Evolutionary conservation across 345 rosid species (phyloP).

Genomic region (Bruguiera gymnorhiza): DNA sequence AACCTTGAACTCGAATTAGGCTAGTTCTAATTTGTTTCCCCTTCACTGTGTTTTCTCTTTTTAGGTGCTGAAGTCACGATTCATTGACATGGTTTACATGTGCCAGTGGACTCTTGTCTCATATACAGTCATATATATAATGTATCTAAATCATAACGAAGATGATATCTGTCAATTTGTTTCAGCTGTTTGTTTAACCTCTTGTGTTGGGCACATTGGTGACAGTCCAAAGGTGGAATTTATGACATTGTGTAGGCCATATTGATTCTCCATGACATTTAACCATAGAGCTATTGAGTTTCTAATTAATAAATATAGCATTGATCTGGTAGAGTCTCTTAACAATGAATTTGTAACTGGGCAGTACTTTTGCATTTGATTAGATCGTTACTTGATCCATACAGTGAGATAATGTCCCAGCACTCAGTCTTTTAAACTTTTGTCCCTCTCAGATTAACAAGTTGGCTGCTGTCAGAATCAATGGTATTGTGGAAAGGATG

Average conservation of each 20-base stretch:
- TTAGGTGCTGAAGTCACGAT: no score
- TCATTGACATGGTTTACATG: no score
- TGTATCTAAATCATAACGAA: no score
- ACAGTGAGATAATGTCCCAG: background rate
- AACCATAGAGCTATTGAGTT: background rate
- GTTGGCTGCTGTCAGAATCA: slow-evolving; percentile 36
- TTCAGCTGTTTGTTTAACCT: background rate
- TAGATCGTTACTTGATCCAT: background rate
- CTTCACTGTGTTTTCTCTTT: no score
- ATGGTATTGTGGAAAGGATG: slow-evolving; percentile 32
- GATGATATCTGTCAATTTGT: background rate
- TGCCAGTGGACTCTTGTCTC: no score
- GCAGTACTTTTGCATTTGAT: background rate
- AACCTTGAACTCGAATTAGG: no score
- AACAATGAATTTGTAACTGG: background rate
- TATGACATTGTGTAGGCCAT: no score
- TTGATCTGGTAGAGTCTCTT: background rate
- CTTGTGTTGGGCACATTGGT: background rate
- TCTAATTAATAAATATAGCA: background rate
- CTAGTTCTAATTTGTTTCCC: no score
- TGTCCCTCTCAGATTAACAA: slow-evolving; percentile 25
- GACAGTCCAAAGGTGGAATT: background rate
- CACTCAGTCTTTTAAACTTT: slow-evolving; percentile 10
- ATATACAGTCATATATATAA: no score
- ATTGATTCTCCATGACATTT: background rate